phyloP scores from a whole-genome alignment of 129 eudicot genomes.

The Solidago caesia region DNA sequence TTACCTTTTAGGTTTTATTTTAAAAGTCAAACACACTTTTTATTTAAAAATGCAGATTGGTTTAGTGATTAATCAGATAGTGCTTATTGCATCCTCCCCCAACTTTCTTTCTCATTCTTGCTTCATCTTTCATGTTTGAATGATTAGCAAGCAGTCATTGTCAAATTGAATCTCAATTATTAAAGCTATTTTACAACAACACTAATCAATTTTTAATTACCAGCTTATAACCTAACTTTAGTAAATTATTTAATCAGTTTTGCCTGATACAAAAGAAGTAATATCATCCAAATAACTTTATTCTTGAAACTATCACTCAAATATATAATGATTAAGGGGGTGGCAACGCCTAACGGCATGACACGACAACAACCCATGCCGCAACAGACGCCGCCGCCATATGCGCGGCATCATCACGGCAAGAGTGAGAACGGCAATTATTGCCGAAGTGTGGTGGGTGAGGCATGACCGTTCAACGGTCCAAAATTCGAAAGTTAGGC shows the following conservation, averaged over 20 bases:
- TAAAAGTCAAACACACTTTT: no score
- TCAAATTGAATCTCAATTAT: constrained; percentile 36
- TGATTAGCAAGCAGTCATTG: constrained; percentile 37
- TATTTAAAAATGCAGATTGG: constrained; percentile 1
- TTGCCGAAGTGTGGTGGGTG: no score
- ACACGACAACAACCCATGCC: no score
- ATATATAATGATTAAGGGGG: no score
- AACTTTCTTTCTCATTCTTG: constrained; percentile 35
- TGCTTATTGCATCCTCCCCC: constrained; percentile 34
- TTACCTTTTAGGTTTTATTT: no score
- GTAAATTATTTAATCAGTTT: background rate
- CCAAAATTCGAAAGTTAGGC: no score
- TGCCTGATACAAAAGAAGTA: background rate
- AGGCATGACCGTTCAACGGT: no score
- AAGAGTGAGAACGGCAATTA: no score
- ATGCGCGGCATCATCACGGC: no score
- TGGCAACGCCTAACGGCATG: no score
- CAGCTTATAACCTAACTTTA: constrained; percentile 24
- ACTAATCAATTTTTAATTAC: constrained; percentile 21
- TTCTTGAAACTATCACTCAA: background rate
- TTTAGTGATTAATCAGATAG: constrained; percentile 21
- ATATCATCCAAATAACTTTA: background rate
- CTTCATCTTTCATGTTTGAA: constrained; percentile 39
- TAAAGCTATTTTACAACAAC: constrained; percentile 30
- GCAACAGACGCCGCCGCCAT: no score